Conservation (phyloP, 2,329 filamentous ascomycete genomes). For the Fusarium mangiferae region DNA sequence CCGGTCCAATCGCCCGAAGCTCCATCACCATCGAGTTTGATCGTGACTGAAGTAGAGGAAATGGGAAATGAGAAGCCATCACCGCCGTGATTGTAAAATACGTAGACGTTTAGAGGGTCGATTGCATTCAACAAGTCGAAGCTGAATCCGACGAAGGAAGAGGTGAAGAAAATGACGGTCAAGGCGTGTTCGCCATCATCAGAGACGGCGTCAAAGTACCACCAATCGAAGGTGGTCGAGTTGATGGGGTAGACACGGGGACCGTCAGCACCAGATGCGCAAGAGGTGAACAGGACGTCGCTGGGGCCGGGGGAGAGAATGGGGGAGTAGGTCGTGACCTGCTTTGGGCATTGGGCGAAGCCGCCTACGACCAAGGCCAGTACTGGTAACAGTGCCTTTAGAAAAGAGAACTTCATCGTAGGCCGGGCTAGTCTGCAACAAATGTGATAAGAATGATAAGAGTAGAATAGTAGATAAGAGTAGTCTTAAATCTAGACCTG, state of each 20-base stretch:
- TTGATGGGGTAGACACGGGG: not conserved
- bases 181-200: not conserved
- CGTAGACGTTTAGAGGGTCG: not conserved
- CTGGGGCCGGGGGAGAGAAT: not conserved
- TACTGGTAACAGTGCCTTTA: not conserved
- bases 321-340: not conserved
- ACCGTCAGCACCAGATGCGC: not conserved
- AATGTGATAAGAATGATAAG: too few species aligned
- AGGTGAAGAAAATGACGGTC: not conserved
- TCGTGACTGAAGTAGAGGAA: not conserved
- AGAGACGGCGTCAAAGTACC: not conserved
- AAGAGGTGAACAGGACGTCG: not conserved
- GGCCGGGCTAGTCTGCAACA: not conserved
- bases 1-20: not conserved
- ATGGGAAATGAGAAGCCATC: not conserved
- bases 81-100: not conserved
- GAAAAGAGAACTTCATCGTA: not conserved
- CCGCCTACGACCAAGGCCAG: not conserved
- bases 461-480: not conserved
- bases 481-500: rapidly evolving
- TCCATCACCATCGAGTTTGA: not conserved
- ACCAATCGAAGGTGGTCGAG: not conserved
- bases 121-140: not conserved
- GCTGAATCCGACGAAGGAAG: not conserved
- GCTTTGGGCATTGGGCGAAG: not conserved